These are phyloP conservation scores for Barnettozyma botsteinii DNA, from an alignment of 805 yeast genomes.

Conservation along the genomic window DNA sequence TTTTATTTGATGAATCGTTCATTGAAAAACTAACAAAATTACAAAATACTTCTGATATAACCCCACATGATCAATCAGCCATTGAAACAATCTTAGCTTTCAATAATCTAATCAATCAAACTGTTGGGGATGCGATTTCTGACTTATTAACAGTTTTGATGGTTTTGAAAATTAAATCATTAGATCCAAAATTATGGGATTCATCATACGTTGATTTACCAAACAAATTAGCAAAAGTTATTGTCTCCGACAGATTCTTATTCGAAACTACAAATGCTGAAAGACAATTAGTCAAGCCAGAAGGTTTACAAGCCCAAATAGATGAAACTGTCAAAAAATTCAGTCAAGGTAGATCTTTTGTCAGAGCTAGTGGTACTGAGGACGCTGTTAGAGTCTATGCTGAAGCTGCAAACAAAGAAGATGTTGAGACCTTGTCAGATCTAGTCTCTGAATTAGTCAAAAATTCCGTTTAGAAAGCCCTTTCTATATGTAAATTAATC, in stretches of 20 bases:
- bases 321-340: constrained; percentile 56
- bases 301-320: constrained; percentile 67
- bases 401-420: constrained; percentile 58
- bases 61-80: constrained; percentile 43
- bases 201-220: constrained; percentile 77
- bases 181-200: constrained; percentile 72
- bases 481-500: too few relatives aligned
- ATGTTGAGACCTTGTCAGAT: constrained; percentile 41
- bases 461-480: constrained; percentile 7
- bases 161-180: constrained; percentile 48
- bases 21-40: constrained; percentile 30
- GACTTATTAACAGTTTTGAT: constrained; percentile 77
- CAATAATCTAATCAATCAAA: constrained; percentile 78
- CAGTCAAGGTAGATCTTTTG: constrained; percentile 75
- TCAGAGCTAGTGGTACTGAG: constrained; percentile 96
- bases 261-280: constrained; percentile 91
- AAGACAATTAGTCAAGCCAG: constrained; percentile 69
- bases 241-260: constrained; percentile 72
- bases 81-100: constrained; percentile 52
- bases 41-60: constrained; percentile 28
- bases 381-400: constrained; percentile 96
- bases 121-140: constrained; percentile 98
- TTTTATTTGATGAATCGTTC: constrained; percentile 61
- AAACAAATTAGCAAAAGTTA: constrained; percentile 71
- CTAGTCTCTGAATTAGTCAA: constrained; percentile 35